Evolutionary conservation across 345 rosid species (phyloP).

Genomic region (Pistacia integerrima): DNA sequence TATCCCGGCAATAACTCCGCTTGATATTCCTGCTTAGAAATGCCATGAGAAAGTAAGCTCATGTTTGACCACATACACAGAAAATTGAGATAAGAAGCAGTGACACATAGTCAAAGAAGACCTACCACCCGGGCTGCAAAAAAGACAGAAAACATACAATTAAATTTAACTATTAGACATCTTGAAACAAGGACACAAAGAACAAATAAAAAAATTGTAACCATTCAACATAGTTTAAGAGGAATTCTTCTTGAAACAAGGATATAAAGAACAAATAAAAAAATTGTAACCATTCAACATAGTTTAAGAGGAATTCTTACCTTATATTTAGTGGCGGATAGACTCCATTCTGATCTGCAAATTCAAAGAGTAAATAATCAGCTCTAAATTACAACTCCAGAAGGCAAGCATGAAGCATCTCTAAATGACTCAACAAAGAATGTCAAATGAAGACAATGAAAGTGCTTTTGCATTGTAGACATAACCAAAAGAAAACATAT

Average conservation of each 20-base stretch:
- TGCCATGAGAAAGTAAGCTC: slow-evolving; percentile 20
- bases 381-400: neutral
- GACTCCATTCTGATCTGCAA: slow-evolving; percentile 47
- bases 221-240: slow-evolving; percentile 1
- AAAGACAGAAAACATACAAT: slow-evolving; percentile 11
- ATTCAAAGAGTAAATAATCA: slow-evolving; percentile 11
- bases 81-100: slow-evolving; percentile 9
- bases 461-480: neutral
- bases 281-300: neutral
- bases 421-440: neutral
- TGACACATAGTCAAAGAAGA: slow-evolving; percentile 11
- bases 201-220: neutral
- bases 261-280: neutral
- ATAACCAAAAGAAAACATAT: neutral
- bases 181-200: neutral
- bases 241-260: neutral
- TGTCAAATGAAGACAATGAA: neutral
- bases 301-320: slow-evolving; percentile 26
- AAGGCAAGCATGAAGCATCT: neutral
- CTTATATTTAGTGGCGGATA: slow-evolving; percentile 47
- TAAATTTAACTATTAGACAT: slow-evolving; percentile 20
- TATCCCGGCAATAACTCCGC: slow-evolving; percentile 38
- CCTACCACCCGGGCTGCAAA: slow-evolving; percentile 50
- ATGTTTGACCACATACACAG: neutral
- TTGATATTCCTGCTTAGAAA: slow-evolving; percentile 41